Conservation (phyloP, 2,329 filamentous ascomycete species). For the Sporothrix phasma region DNA sequence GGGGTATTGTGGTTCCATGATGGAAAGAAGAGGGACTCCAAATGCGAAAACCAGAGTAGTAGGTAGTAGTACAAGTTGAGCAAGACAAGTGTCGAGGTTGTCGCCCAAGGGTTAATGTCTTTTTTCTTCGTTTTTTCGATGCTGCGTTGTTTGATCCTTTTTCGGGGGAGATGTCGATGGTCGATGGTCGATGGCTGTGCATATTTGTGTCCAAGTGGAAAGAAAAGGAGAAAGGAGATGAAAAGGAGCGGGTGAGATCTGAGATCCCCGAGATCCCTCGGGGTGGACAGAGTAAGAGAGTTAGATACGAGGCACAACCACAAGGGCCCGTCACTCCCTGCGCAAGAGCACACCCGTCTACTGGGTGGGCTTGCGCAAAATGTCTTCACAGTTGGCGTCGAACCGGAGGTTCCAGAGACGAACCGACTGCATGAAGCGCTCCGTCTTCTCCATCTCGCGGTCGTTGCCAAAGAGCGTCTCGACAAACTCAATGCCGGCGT, state of each 20-base stretch:
- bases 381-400: conserved; percentile 90
- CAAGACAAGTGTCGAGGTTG: background rate
- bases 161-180: no score
- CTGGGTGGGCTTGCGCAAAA: conserved; percentile 54
- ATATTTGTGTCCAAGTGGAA: background rate
- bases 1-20: conserved; percentile 11
- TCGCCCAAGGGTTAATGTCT: conserved; percentile 1
- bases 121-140: conserved; percentile 3
- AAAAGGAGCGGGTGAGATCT: no score
- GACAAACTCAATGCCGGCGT: conserved; percentile 89
- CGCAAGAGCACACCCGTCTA: conserved; percentile 27
- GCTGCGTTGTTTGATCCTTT: background rate
- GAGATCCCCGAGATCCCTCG: no score
- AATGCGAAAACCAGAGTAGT: conserved; percentile 14
- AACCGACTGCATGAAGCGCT: conserved; percentile 84
- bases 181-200: background rate
- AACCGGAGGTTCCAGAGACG: conserved; percentile 88
- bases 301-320: no score
- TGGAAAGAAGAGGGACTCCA: conserved; percentile 2
- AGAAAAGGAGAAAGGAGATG: background rate
- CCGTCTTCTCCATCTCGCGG: conserved; percentile 77
- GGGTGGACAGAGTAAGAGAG: no score
- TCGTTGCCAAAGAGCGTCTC: conserved; percentile 91
- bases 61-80: conserved; percentile 14
- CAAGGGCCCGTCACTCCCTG: background rate